Evolutionary conservation across 768 basidiomycete species (phyloP).

Genomic region (Holtermanniella nyarrowii): DNA sequence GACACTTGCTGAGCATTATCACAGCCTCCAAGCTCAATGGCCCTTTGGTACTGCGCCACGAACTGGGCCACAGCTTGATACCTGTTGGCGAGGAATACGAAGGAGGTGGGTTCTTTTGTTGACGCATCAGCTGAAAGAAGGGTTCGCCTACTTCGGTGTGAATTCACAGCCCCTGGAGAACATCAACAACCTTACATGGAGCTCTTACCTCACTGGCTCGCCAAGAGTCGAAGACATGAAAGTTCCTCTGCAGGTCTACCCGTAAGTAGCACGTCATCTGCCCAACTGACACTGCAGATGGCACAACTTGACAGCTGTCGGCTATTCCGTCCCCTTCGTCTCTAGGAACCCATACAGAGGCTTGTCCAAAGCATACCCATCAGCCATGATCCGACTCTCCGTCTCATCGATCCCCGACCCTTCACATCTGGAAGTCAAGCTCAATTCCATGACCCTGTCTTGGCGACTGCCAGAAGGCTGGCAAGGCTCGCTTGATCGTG

Average conservation of each 20-base stretch:
- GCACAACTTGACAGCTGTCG: slow-evolving; percentile 18
- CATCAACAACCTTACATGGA: slow-evolving; percentile 27
- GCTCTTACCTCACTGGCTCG: slow-evolving; percentile 17
- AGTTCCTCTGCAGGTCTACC: slow-evolving; percentile 34
- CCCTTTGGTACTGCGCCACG: slow-evolving; percentile 35
- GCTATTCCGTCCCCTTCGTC: slow-evolving; percentile 21
- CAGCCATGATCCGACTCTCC: slow-evolving; percentile 27
- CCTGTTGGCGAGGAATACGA: slow-evolving; percentile 39
- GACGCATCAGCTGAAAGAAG: background rate
- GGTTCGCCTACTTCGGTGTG: slow-evolving; percentile 31
- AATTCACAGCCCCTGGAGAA: slow-evolving; percentile 22
- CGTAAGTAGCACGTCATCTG: slow-evolving; percentile 18
- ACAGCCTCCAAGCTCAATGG: slow-evolving; percentile 38
- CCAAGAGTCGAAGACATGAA: slow-evolving; percentile 27
- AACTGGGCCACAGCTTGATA: slow-evolving; percentile 36
- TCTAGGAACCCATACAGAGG: slow-evolving; percentile 4
- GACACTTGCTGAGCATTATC: slow-evolving; percentile 21
- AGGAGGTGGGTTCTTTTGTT: slow-evolving; percentile 19
- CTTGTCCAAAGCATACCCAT: slow-evolving; percentile 13
- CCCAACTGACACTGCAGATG: slow-evolving; percentile 13
- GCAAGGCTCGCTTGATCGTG: slow-evolving; percentile 25
- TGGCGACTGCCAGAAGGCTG: slow-evolving; percentile 15
- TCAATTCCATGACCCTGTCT: slow-evolving; percentile 9
- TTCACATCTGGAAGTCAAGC: slow-evolving; percentile 17
- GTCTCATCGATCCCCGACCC: slow-evolving; percentile 32